Percentiles rank a stretch among this genome's conserved stretches.
These are phyloP conservation scores for Silene latifolia DNA, from an alignment of 148 eudicot genomes.

Conservation along the genomic window DNA sequence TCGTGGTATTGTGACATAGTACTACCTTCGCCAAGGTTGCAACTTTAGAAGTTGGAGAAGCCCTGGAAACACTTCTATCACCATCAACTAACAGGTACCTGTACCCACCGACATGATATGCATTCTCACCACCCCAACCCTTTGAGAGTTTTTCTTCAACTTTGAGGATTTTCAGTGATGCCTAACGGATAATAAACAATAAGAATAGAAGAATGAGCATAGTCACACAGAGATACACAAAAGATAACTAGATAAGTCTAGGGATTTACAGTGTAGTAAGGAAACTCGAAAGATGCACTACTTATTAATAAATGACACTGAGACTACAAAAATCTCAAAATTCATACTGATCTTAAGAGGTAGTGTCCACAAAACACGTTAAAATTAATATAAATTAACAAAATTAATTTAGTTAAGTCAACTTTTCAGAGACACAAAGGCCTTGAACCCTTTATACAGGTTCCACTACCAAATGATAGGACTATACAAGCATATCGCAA, in stretches of 20 bases:
- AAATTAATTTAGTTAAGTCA: too few species aligned
- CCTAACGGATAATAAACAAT: slow-evolving; percentile 39
- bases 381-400: not conserved
- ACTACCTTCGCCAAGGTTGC: slow-evolving; percentile 82
- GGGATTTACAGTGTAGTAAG: not conserved
- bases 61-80: slow-evolving; percentile 78
- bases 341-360: not conserved
- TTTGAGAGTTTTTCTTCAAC: slow-evolving; percentile 90
- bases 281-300: not conserved
- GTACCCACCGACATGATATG: slow-evolving; percentile 92
- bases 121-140: slow-evolving; percentile 99
- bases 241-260: not conserved
- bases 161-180: slow-evolving; percentile 66
- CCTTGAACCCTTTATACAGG: not conserved
- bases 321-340: not conserved
- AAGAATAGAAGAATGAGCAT: slow-evolving; percentile 3
- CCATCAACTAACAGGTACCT: slow-evolving; percentile 83
- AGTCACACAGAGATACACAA: not conserved
- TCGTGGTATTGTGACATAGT: not conserved
- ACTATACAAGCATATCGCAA: not conserved
- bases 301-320: not conserved
- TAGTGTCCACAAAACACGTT: not conserved
- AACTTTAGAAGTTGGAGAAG: slow-evolving; percentile 84
- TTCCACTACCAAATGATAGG: not conserved
- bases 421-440: slow-evolving; percentile 4